Conservation (phyloP, 768 basidiomycete species). For the Mycena haematopus region DNA sequence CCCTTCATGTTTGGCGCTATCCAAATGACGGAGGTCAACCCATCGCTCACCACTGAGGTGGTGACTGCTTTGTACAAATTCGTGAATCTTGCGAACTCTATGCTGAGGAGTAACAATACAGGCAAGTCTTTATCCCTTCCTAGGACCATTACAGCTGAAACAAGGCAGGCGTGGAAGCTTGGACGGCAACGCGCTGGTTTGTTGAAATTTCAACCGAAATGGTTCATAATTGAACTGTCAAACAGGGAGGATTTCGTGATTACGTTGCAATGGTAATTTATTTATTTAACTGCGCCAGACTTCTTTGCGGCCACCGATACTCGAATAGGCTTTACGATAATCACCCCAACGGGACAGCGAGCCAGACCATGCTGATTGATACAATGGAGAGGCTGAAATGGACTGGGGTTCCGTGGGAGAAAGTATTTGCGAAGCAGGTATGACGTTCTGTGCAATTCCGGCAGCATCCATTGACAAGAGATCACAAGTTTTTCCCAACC, state of each 20-base stretch:
- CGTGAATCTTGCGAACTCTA: slow-evolving; percentile 56
- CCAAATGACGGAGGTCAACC: slow-evolving; percentile 58
- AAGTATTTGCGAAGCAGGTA: slow-evolving; percentile 55
- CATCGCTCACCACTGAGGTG: slow-evolving; percentile 50
- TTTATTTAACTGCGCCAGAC: not conserved
- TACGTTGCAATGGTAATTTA: slow-evolving; percentile 54
- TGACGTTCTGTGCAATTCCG: not conserved
- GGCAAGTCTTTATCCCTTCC: slow-evolving; percentile 35
- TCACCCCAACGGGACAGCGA: slow-evolving; percentile 51
- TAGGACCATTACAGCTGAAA: not conserved
- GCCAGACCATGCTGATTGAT: slow-evolving; percentile 52
- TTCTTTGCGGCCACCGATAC: not conserved
- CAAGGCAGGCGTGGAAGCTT: slow-evolving; percentile 49
- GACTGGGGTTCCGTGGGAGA: slow-evolving; percentile 61
- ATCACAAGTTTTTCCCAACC: slow-evolving; percentile 51
- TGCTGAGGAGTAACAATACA: slow-evolving; percentile 48
- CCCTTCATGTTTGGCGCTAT: slow-evolving; percentile 54
- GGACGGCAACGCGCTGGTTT: slow-evolving; percentile 57
- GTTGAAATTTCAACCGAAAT: not conserved
- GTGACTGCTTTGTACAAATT: slow-evolving; percentile 60
- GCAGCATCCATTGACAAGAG: not conserved
- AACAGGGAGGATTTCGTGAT: slow-evolving; percentile 61
- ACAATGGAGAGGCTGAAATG: slow-evolving; percentile 60
- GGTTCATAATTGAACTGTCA: not conserved
- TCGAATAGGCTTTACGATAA: slow-evolving; percentile 57